phyloP scores from a whole-genome alignment of 2,329 filamentous ascomycete species.

The Stachybotrys echinatus region DNA sequence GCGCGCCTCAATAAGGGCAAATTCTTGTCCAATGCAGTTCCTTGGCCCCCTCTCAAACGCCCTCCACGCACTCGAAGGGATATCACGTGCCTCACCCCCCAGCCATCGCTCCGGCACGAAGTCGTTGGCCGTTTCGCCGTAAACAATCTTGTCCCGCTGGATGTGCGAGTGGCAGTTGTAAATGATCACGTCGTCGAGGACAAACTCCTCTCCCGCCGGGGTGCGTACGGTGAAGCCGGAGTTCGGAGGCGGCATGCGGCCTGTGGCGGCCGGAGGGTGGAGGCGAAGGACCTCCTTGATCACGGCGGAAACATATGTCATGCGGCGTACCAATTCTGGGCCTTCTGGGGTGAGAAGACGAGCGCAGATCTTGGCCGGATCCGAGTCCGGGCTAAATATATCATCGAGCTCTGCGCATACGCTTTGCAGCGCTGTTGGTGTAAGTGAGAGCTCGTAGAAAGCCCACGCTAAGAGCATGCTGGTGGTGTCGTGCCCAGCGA shows the following conservation, averaged over 20 bases:
- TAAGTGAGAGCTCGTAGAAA: slow-evolving; percentile 28
- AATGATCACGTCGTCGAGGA: slow-evolving; percentile 8
- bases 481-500: slow-evolving; percentile 37
- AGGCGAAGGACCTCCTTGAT: slow-evolving; percentile 32
- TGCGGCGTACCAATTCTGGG: slow-evolving; percentile 21
- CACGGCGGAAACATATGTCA: slow-evolving; percentile 29
- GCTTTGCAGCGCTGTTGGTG: slow-evolving; percentile 17
- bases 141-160: neutral
- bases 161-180: neutral
- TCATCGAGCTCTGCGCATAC: slow-evolving; percentile 28
- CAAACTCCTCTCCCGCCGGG: slow-evolving; percentile 7
- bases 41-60: neutral
- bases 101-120: neutral
- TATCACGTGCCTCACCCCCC: neutral
- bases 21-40: slow-evolving; percentile 1
- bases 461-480: slow-evolving; percentile 29
- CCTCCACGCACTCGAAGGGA: neutral
- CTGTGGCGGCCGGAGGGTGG: slow-evolving; percentile 20
- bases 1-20: neutral
- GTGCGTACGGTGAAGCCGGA: slow-evolving; percentile 7
- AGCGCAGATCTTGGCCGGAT: slow-evolving; percentile 6
- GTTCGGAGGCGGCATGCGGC: slow-evolving; percentile 16
- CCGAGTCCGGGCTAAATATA: slow-evolving; percentile 23
- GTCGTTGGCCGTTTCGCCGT: neutral
- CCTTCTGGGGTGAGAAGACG: slow-evolving; percentile 9